These are phyloP conservation scores for Metschnikowia baotianmanensis DNA, from an alignment of 805 yeast species.

Conservation along the genomic window DNA sequence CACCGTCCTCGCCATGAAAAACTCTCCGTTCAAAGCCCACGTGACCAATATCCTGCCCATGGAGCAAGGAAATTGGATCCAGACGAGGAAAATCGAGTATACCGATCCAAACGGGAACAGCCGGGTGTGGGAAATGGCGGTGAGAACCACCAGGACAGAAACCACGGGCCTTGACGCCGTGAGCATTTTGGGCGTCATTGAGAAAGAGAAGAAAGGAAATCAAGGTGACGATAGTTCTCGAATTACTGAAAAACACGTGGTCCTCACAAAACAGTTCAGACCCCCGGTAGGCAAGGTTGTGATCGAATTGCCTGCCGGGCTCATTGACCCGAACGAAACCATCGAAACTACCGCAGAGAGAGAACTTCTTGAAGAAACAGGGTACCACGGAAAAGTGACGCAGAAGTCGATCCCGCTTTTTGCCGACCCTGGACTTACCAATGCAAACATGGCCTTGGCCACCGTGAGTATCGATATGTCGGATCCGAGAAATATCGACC, in stretches of 20 bases:
- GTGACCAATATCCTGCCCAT: conserved; percentile 34
- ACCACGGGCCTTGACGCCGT: conserved; percentile 77
- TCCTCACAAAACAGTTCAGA: conserved; percentile 85
- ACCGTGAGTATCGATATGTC: conserved; percentile 72
- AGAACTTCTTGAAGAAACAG: conserved; percentile 90
- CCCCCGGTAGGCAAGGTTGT: conserved; percentile 90
- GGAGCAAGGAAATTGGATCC: conserved; percentile 43
- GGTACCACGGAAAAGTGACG: conserved; percentile 69
- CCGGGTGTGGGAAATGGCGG: conserved; percentile 91
- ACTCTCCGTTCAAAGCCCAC: conserved; percentile 37
- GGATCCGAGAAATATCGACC: conserved; percentile 63
- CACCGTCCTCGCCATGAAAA: conserved; percentile 4
- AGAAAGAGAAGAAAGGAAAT: conserved; percentile 43
- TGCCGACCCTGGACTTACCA: conserved; percentile 84
- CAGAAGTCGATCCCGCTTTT: conserved; percentile 38
- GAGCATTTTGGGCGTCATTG: conserved; percentile 75
- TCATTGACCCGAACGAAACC: conserved; percentile 80
- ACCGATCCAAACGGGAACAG: conserved; percentile 63
- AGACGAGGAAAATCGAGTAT: conserved; percentile 64
- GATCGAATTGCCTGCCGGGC: conserved; percentile 94
- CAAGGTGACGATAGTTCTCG: no score
- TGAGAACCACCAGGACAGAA: conserved; percentile 67
- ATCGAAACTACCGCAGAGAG: conserved; percentile 79
- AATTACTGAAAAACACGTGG: conserved; percentile 26
- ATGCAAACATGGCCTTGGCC: conserved; percentile 80